Base-by-base conservation (phyloP, 1,139 yeast genomes). In the Kodamaea sp. region DNA sequence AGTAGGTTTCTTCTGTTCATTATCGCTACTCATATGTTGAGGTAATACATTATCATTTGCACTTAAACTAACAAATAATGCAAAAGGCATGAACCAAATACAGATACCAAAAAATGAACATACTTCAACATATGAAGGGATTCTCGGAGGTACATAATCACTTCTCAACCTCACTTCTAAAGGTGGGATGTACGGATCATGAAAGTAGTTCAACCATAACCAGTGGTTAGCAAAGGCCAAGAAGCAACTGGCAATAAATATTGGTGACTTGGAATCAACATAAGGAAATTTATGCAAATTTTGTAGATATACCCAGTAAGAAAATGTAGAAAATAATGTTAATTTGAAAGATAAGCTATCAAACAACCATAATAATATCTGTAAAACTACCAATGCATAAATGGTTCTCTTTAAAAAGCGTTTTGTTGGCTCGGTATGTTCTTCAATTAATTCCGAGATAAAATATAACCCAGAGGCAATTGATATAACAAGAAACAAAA, bases 31-130 rank as follows among this genome's bases (percentile, higher is more conserved):
- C 42, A 63, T 47, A 44, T 71, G 76, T 41, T 69, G 76, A 5
- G 98, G 98, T 37, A 92, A 72, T 24, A 85, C 79, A 54, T 88
- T 85, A 54, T 94, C 99, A 46, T 88, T 86, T 6, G 97, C 97
- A 57, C 95, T 85, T 44, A 92, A 72, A 37, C 96, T 84, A 24
- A 94, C 92, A 62, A 94, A 90, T 46, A 94, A 70, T 2, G 96
- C 82, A 62, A 92, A 89, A 26, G 99, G 99, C 32, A 92, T 77
- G 44, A 90, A 73, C 99, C 99, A 92, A 9, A 92, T 83, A 52
- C 95, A 83, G 32, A 92, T 67, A 1, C 97, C 98, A 56, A 94
- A 89, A 60, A 92, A 92, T 4, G 97, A 84, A 24, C 97, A 87
- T 3, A 92, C 87, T 57, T 94, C 96, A 1, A 89, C 70, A 55